phyloP scores from a whole-genome alignment of 179 eudicot genomes.

The Heliamphora pulchella region DNA sequence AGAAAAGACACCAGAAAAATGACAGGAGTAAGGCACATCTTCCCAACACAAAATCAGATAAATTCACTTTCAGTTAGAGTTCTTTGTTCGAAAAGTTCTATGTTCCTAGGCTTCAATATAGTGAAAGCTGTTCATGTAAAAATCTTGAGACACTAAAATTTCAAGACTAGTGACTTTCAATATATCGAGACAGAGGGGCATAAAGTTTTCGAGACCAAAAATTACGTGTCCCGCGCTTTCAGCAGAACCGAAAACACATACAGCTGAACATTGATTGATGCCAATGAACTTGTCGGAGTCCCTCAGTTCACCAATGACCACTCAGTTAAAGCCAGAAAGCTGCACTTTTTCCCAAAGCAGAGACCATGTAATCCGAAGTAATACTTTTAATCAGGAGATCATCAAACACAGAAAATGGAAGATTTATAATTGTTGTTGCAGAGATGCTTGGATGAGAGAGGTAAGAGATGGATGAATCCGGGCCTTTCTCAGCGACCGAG shows the following conservation, averaged over 20 bases:
- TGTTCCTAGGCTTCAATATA: too few relatives aligned
- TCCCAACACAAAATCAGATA: not conserved
- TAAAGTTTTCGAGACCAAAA: too few relatives aligned
- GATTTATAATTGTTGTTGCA: slow-evolving; percentile 22
- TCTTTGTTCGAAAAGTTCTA: too few relatives aligned
- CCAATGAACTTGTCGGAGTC: not conserved
- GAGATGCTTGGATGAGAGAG: slow-evolving; percentile 69
- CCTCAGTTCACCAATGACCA: not conserved
- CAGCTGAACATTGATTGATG: not conserved
- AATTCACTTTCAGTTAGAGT: too few relatives aligned
- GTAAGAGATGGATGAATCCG: slow-evolving; percentile 88
- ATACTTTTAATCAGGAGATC: not conserved
- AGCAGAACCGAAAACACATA: not conserved
- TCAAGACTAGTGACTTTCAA: too few relatives aligned
- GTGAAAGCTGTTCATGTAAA: too few relatives aligned
- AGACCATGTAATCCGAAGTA: not conserved
- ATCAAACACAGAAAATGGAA: not conserved
- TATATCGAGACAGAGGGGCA: too few relatives aligned
- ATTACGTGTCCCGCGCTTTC: too few relatives aligned
- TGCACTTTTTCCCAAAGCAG: not conserved
- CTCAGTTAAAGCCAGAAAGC: not conserved
- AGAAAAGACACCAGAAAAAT: not conserved
- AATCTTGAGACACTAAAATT: too few relatives aligned
- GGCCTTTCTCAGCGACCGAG: slow-evolving; percentile 78
- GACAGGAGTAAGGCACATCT: not conserved